Base-by-base conservation (phyloP, 768 basidiomycete genomes). In the Boletus reticulatus region DNA sequence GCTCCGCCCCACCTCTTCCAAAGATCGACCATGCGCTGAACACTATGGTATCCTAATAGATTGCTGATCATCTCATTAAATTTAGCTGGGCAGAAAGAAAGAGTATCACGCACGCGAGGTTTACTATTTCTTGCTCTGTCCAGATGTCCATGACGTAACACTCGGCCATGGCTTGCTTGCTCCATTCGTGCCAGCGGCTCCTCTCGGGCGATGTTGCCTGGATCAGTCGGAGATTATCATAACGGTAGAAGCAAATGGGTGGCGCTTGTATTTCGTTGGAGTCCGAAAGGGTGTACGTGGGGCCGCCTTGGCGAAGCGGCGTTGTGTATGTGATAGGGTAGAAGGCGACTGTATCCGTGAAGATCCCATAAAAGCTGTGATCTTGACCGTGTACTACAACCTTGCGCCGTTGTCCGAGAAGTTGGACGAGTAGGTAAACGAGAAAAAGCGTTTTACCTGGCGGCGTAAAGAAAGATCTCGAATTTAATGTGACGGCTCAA, bases 101-200 rank as follows among this genome's bases (percentile, higher is more conserved):
- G 16, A 4, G 12, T 12, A 32, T 34, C 27, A 43, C 52, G 39
- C 14, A 57, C 55, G 39, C 44, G 1, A 53, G 52, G 4, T 36
- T 12, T 12, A 1, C 4, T 11, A 57, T 32, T 22, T 57, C 59
- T 3, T 50, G 4, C 11, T 27, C 19, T 3, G 50, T 29, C 55
- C 55, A 59, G 9, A 58, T 27, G 9, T 55, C 36, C 49, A 48
- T 58, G 1, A 55, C 12, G 13, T 55, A 55, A 12, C 38, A 20
- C 9, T 16, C 1, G 1, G 53, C 48, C 0, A 10, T 11, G 3
- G 2, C 14, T 1, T 45, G 27, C 13, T 48, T 52, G 8, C 36
- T 59, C 58, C 58, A 59, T 17, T 36, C 22, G 8, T 44, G 43
- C 50, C 50, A 56, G 1, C 36, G 45, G 0, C 10, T n/a, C n/a